These are phyloP conservation scores for Trametes versicolor DNA, from an alignment of 1,284 basidiomycete species.

Conservation along the genomic window DNA sequence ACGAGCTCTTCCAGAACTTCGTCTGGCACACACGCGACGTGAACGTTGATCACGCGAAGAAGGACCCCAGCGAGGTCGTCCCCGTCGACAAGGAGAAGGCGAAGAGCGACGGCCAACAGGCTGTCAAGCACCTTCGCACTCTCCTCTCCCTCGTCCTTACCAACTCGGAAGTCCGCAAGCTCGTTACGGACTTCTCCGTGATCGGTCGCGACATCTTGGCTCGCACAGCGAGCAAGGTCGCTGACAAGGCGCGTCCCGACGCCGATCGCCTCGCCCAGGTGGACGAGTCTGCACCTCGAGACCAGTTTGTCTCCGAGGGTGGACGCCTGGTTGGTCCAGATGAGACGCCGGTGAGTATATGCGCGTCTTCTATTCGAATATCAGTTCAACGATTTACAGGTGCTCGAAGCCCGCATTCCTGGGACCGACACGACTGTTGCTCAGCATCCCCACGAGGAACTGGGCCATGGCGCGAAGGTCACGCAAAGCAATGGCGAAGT, in stretches of 20 bases:
- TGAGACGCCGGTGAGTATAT: conserved; percentile 43
- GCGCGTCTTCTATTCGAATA: background rate
- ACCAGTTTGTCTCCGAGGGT: conserved; percentile 65
- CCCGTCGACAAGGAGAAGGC: conserved; percentile 67
- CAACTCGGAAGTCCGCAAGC: conserved; percentile 93
- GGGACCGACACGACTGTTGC: conserved; percentile 51
- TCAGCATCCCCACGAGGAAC: conserved; percentile 55
- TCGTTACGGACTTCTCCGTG: conserved; percentile 83
- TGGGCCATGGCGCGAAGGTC: conserved; percentile 41
- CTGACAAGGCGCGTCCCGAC: conserved; percentile 74
- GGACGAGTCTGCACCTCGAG: conserved; percentile 75
- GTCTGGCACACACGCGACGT: conserved; percentile 78
- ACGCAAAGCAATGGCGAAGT: conserved; percentile 49
- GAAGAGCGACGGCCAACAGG: conserved; percentile 67
- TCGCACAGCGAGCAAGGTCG: conserved; percentile 78
- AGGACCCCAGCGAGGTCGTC: conserved; percentile 53
- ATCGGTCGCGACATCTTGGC: conserved; percentile 91
- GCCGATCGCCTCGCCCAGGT: conserved; percentile 71
- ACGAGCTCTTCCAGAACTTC: conserved; percentile 91
- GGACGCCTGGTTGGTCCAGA: conserved; percentile 53
- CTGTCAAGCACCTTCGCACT: conserved; percentile 87
- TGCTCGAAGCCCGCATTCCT: conserved; percentile 61
- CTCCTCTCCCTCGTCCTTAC: conserved; percentile 86
- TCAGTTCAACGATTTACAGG: conserved; percentile 29
- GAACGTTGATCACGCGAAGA: conserved; percentile 55